Evolutionary conservation across 1,284 basidiomycete species (phyloP).

Genomic region (Trichosporon asahii): DNA sequence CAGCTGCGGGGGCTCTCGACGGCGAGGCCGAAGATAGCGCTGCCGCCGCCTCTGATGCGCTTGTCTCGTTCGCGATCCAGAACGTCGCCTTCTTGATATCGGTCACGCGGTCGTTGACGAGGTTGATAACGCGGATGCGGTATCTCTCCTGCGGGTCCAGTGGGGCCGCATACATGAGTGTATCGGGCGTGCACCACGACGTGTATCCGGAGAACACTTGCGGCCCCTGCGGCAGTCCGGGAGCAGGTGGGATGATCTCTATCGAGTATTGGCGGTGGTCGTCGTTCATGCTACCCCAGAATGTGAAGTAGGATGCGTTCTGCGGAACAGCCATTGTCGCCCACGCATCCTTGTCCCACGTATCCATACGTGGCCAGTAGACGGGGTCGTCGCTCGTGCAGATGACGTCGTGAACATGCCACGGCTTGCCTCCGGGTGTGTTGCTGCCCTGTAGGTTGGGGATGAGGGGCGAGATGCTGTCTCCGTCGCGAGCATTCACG

Average conservation of each 20-base stretch:
- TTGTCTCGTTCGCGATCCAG: slow-evolving; percentile 1
- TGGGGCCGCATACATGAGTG: background rate
- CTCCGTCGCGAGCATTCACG: background rate
- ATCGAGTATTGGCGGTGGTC: background rate
- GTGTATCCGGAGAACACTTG: background rate
- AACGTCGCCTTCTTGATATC: slow-evolving; percentile 6
- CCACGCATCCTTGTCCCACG: background rate
- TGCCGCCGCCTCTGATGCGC: background rate
- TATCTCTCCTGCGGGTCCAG: background rate
- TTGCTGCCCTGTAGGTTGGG: slow-evolving; percentile 1
- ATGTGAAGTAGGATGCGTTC: slow-evolving; percentile 4
- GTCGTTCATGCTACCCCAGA: slow-evolving; percentile 7
- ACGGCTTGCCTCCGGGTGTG: background rate
- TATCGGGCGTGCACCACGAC: slow-evolving; percentile 2
- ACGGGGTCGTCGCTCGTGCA: background rate
- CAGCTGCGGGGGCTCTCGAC: background rate
- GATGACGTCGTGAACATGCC: background rate
- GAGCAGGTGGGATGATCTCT: background rate
- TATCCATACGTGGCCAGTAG: background rate
- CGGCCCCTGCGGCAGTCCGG: background rate
- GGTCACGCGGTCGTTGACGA: background rate
- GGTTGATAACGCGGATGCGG: background rate
- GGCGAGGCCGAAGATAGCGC: background rate
- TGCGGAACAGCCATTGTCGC: background rate
- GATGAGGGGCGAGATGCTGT: background rate